Evolutionary conservation across 768 basidiomycete genomes (phyloP), one percentile per base, ranked within the genome.

Genomic region (Cyathus striatus): DNA sequence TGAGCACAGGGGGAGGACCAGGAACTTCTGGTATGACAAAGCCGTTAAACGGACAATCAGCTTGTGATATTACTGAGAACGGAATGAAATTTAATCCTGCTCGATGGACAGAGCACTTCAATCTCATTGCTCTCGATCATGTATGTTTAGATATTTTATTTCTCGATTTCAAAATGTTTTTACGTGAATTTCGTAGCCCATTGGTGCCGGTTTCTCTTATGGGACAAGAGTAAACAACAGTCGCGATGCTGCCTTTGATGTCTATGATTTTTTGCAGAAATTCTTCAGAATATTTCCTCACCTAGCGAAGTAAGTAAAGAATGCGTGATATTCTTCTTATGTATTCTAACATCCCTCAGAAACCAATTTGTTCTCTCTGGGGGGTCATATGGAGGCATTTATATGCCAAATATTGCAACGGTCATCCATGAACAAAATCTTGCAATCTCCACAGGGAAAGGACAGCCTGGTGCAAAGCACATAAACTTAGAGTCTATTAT

Each of bases 191-290:
- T 40, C 18, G 17, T 23, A 62, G 62, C 65, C 62, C 21, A 52
- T 63, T 17, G 61, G 60, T 6, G 62, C 53, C 2, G 64, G 65
- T 3, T 60, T 58, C 23, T 68, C 65, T 2, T 66, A 63, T 45
- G 65, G 65, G 1, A 49, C 49, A 4, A 37, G 17, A n/a, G 61
- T 65, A 9, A 62, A 63, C 48, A 62, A 57, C 33, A 64, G 60
- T 36, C 55, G 54, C 0, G 48, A 35, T 30, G 62, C 60, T 2
- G 65, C 63, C 2, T 32, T 49, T 18, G 64, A 65, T 45, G 58
- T 57, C 10, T 66, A 65, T 42, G 64, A 64, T 47, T 68, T 66
- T 40, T 33, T 66, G 17, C 61, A 65, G 41, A 64, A 60, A 41
- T 64, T 65, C 46, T 62, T 52, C 49, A 43, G 32, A 7, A 40